Conservation (phyloP, 2,329 filamentous ascomycete genomes). For the Nectriaceae sp. region DNA sequence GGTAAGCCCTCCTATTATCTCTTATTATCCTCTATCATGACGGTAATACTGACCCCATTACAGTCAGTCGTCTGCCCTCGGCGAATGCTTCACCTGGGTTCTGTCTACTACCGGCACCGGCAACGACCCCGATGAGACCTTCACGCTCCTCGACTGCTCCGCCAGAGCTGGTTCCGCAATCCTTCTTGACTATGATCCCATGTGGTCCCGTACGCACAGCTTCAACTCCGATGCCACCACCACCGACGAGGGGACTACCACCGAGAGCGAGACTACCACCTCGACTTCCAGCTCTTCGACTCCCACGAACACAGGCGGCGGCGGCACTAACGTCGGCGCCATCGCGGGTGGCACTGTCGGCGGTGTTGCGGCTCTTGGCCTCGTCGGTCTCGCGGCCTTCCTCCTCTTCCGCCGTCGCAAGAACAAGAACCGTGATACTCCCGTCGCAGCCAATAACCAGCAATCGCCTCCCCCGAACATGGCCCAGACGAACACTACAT, state of each 20-base stretch:
- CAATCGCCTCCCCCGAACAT: conserved; percentile 19
- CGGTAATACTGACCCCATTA: conserved; percentile 1
- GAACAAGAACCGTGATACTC: conserved; percentile 30
- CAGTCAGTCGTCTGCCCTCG: conserved; percentile 3
- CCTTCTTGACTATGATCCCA: conserved; percentile 34
- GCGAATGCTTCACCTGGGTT: conserved; percentile 33
- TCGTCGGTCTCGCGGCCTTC: conserved; percentile 43
- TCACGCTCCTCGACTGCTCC: conserved; percentile 31
- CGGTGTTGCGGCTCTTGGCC: conserved; percentile 42
- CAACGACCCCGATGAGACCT: conserved; percentile 14
- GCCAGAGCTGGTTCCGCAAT: conserved; percentile 22
- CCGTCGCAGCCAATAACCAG: not conserved
- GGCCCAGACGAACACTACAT: conserved; percentile 20
- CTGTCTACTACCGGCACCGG: conserved; percentile 23
- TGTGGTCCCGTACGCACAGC: conserved; percentile 22
- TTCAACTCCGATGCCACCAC: conserved; percentile 2
- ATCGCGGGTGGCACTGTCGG: conserved; percentile 51
- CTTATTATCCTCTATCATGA: conserved; percentile 4
- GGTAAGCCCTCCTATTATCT: conserved; percentile 24
- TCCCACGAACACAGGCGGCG: conserved; percentile 26
- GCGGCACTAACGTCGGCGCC: conserved; percentile 37
- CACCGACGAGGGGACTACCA: conserved; percentile 4
- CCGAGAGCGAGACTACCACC: conserved; percentile 6
- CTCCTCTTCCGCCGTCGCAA: conserved; percentile 42
- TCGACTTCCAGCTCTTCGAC: conserved; percentile 6